Base-by-base conservation (phyloP, 129 eudicot species). In the Pulicaria dysenterica region DNA sequence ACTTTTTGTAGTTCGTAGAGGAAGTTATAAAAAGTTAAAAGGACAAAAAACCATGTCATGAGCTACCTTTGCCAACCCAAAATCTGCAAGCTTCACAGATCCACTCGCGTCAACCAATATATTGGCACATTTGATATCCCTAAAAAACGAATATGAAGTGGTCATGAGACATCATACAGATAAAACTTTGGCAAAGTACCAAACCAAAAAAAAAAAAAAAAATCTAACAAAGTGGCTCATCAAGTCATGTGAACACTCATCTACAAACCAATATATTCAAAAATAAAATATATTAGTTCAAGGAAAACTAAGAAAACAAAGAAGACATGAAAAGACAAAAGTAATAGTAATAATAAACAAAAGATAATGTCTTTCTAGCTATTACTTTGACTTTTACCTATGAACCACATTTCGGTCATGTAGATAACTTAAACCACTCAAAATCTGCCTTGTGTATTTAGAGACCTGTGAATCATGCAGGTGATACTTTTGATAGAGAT, bases 61-160 rank as follows among this genome's bases (percentile, higher is more conserved):
- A 60, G 31, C 58, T 74, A 93, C 98, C 96, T 93, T 93, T 64
- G 98, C 98, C 83, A 93, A 82, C 14, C 98, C 98, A 86, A 93
- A 93, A 86, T 93, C 98, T 16, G 98, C 96, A 70, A 93, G 98
- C 78, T 93, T 93, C 77, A 89, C 98, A 37, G 80, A 82, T 11
- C 98, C 98, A 57, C 71, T 73, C 16, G 85, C 85, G 59, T 81
- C 95, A 10, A 89, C 92, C 84, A 93, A 81, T 87, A 93, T 89
- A 66, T 93, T 93, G 62, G 98, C 98, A 83, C 98, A 89, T 75
- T 93, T 93, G 75, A 93, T 89, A 84, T 93, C 98, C 89, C 98
- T 93, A 83, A 59, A 82, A 68, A 64, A 73, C 14, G 56, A 84
- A 46, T 42, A 71, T 69, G 59, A 42, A 31, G 46, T 37, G 31